Evolutionary conservation across 2,329 filamentous ascomycete species (phyloP).

Genomic region (Hypocreales sp.): DNA sequence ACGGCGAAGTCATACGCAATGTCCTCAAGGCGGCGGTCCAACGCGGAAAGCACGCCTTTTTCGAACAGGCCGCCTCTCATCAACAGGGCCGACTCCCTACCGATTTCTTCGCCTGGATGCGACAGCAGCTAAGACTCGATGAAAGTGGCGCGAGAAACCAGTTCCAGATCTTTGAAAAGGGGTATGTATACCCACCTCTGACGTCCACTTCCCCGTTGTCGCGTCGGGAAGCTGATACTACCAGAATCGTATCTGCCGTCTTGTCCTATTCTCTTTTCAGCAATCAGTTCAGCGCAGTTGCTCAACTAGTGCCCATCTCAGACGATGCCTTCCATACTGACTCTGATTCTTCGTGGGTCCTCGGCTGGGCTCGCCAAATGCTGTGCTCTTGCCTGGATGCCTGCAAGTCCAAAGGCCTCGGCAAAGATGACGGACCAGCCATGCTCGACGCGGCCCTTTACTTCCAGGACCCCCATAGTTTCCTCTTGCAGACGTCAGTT

Average conservation of each 20-base stretch:
- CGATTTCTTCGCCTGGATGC: slow-evolving; percentile 5
- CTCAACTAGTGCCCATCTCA: slow-evolving; percentile 2
- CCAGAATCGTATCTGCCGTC: slow-evolving; percentile 3
- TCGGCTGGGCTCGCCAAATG: slow-evolving; percentile 5
- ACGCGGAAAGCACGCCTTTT: not conserved
- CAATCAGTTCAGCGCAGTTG: slow-evolving; percentile 2
- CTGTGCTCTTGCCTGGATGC: slow-evolving; percentile 1
- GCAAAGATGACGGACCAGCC: slow-evolving; percentile 3
- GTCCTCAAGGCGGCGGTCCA: slow-evolving; percentile 5
- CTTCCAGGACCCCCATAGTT: slow-evolving; percentile 3
- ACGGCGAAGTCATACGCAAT: not conserved
- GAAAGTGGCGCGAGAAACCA: not conserved
- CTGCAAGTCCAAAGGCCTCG: not conserved
- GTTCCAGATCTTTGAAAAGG: slow-evolving; percentile 3
- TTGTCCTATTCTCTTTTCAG: slow-evolving; percentile 2
- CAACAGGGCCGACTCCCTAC: slow-evolving; percentile 1
- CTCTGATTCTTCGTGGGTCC: slow-evolving; percentile 1
- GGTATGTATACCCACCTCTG: too few relatives aligned
- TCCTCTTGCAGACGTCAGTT: slow-evolving; percentile 5
- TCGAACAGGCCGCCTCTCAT: slow-evolving; percentile 2
- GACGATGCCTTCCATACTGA: not conserved
- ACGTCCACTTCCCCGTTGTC: too few relatives aligned
- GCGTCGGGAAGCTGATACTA: slow-evolving; percentile 2
- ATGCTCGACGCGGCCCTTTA: slow-evolving; percentile 6
- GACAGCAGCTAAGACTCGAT: slow-evolving; percentile 2